phyloP scores from a whole-genome alignment of 2,329 filamentous ascomycete genomes.

The Cladosporium sp. region DNA sequence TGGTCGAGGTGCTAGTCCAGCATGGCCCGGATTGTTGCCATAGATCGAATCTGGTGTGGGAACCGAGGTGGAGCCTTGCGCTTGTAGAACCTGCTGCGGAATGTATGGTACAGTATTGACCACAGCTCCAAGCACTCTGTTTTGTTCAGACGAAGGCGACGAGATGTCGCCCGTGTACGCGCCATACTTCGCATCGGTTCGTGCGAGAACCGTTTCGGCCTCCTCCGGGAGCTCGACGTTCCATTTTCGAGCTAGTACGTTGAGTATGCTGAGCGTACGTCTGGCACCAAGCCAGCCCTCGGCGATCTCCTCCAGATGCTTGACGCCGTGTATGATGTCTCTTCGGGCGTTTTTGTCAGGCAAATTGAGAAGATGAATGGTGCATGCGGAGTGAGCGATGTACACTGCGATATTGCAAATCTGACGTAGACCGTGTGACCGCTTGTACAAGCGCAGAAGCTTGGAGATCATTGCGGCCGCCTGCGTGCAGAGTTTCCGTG shows the following conservation, averaged over 20 bases:
- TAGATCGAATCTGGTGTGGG: not conserved
- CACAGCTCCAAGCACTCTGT: not conserved
- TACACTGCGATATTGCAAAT: constrained; percentile 97
- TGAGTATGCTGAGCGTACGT: constrained; percentile 78
- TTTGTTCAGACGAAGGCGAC: constrained; percentile 40
- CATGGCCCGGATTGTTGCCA: not conserved
- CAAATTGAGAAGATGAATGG: constrained; percentile 87
- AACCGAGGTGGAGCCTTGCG: not conserved
- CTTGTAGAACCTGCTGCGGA: not conserved
- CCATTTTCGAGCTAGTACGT: constrained; percentile 83
- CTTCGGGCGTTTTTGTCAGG: constrained; percentile 86
- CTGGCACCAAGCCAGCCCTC: constrained; percentile 91
- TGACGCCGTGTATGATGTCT: constrained; percentile 85
- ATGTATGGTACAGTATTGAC: not conserved
- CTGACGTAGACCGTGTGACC: constrained; percentile 81
- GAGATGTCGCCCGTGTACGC: constrained; percentile 59
- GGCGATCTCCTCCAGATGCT: constrained; percentile 90
- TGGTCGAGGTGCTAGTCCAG: not conserved
- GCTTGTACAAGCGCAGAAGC: constrained; percentile 89
- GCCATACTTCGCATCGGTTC: constrained; percentile 76
- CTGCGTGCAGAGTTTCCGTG: constrained; percentile 83
- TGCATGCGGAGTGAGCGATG: constrained; percentile 89
- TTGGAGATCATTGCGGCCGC: constrained; percentile 89
- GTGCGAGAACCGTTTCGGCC: constrained; percentile 67
- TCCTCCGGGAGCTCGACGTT: constrained; percentile 81